A percentile compares a stretch with the other conserved stretches of the same genome.
Evolutionary conservation across 768 basidiomycete species (phyloP).

Genomic region (Hirschioporus abietinus): DNA sequence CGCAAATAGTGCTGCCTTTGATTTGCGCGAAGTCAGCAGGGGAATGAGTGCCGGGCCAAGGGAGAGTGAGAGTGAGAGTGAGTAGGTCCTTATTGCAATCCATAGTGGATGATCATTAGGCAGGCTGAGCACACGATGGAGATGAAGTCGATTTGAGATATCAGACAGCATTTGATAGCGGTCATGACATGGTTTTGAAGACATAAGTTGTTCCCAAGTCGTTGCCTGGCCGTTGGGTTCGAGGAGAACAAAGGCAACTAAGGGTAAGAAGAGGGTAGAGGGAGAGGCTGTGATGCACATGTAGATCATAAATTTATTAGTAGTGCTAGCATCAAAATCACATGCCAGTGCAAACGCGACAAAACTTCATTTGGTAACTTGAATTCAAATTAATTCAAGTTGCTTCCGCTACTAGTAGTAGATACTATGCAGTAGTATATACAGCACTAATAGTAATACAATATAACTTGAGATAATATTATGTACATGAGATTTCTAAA

Average conservation of each 20-base stretch:
- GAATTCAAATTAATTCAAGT: too few species aligned
- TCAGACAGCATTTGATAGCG: background rate
- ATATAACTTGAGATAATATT: background rate
- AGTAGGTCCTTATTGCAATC: constrained; percentile 63
- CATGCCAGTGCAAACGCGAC: background rate
- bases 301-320: background rate
- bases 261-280: background rate
- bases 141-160: background rate
- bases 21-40: constrained; percentile 33
- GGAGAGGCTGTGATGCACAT: background rate
- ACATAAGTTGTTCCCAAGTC: background rate
- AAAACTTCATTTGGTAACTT: too few species aligned
- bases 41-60: constrained; percentile 63
- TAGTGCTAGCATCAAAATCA: background rate
- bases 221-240: background rate
- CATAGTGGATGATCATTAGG: constrained; percentile 45
- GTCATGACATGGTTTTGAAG: background rate
- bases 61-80: constrained; percentile 56
- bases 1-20: constrained; percentile 17
- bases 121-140: constrained; percentile 27
- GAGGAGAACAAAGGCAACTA: background rate
- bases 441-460: too few species aligned
- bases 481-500: background rate
- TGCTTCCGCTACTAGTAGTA: too few species aligned
- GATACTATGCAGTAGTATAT: too few species aligned